Base-by-base conservation (phyloP, 495 filamentous ascomycete genomes). In the Penicillium egyptiacum region DNA sequence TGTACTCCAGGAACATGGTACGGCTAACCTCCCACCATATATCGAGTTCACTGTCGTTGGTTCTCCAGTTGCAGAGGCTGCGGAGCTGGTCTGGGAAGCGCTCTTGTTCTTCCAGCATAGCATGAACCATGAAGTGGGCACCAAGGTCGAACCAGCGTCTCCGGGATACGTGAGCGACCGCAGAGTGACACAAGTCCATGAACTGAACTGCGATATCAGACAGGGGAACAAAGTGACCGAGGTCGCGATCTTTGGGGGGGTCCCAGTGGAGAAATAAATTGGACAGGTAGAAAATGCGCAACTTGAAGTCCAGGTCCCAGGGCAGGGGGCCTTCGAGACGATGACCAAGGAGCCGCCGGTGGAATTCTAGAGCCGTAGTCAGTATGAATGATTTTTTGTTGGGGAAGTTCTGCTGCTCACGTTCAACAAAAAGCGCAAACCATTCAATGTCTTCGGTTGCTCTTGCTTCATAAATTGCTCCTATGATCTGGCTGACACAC, bases 81-180 rank as follows among this genome's bases (percentile, higher is more conserved):
- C 48, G 7, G 2, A 75, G 50, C 1, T 60, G 49, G n/a, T 72
- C 65, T 1, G 58, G 12, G 65, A 61, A 33, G 43, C 48, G 7
- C 53, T 55, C 11, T 65, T 70, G 26, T 73, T 79, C 77, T 61
- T 84, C 81, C 7, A 80, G 39, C 4, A 65, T 68, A 6, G 81
- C 78, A 47, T 84, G 81, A 11, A 78, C 59, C 67, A 83, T 77
- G 56, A 79, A 80, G 22, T 75, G 72, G 0, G 68, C 74, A 1
- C 75, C 73, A 8, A 81, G 60, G 11, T 76, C 67, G 55, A 78
- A 71, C 77, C 76, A 82, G 5, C 60, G 46, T n/a, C 44, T 47
- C 30, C 56, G 35, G 10, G 63, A 66, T 31, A 70, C 46, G 11
- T 57, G 66, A 3, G 53, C 45, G 3, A 52, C 55, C 19, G 73